phyloP scores from a whole-genome alignment of 352 stramenopile species.

The Poterioochromonas sp. region DNA sequence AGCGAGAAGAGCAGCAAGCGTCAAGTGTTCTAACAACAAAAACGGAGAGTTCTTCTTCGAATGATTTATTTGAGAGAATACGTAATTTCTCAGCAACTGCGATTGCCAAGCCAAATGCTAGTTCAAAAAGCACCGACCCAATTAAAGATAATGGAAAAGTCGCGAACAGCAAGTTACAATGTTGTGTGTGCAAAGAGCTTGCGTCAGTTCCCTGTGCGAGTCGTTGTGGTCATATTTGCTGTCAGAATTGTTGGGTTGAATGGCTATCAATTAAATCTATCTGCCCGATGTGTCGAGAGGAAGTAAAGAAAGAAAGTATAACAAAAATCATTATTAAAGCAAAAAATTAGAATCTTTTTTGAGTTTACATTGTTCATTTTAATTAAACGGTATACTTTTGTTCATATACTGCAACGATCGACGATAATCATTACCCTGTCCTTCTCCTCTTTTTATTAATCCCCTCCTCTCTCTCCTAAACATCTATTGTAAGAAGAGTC shows the following conservation, averaged over 20 bases:
- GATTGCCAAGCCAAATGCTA: not conserved
- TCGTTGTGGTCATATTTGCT: slow-evolving; percentile 27
- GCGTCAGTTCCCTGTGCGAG: not conserved
- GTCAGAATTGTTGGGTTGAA: not conserved
- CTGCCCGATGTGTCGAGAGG: not conserved
- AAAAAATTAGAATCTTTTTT: not conserved
- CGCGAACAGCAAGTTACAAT: not conserved
- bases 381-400: too few species aligned
- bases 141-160: not conserved
- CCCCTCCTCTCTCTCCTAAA: too few species aligned
- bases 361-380: not conserved
- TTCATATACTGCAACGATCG: too few species aligned
- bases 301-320: not conserved
- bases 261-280: not conserved
- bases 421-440: too few species aligned
- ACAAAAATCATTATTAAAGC: not conserved
- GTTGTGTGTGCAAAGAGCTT: not conserved
- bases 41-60: not conserved
- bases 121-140: not conserved
- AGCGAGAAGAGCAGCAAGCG: too few species aligned
- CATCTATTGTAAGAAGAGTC: too few species aligned
- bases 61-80: not conserved
- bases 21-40: too few species aligned
- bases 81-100: not conserved
- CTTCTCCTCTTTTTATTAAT: too few species aligned